Evolutionary conservation across 163 green algal species (phyloP).

Genomic region (Trebouxiophyceae sp.): DNA sequence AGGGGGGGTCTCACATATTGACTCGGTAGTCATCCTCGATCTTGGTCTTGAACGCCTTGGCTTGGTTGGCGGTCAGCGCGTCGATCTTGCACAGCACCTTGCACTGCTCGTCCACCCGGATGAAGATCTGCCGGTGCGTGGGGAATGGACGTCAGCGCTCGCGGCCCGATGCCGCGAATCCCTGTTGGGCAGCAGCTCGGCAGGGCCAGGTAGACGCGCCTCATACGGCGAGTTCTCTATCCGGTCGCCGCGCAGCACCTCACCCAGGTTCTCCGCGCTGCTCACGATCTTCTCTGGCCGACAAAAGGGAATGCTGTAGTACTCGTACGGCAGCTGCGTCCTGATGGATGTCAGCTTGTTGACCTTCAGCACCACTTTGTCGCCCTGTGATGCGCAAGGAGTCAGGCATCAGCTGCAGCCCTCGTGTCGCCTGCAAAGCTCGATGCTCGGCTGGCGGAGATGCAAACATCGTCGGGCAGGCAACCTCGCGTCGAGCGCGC

Average conservation of each 20-base stretch:
- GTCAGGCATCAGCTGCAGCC: too few relatives aligned
- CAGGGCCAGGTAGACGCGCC: slow-evolving; percentile 37
- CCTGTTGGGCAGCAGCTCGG: too few relatives aligned
- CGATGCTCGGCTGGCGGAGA: too few relatives aligned
- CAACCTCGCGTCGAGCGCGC: too few relatives aligned
- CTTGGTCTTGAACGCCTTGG: slow-evolving; percentile 67
- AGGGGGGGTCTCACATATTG: slow-evolving; percentile 77
- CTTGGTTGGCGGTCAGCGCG: slow-evolving; percentile 59
- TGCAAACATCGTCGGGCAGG: neutral
- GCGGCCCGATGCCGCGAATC: too few relatives aligned
- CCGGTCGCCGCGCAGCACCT: slow-evolving; percentile 94
- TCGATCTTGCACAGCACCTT: slow-evolving; percentile 88
- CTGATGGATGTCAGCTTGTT: slow-evolving; percentile 95
- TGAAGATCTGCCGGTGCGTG: slow-evolving; percentile 66
- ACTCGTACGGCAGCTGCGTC: slow-evolving; percentile 96
- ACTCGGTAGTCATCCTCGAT: slow-evolving; percentile 96
- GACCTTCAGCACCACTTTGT: slow-evolving; percentile 87
- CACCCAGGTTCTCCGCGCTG: slow-evolving; percentile 91
- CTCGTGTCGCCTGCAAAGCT: too few relatives aligned
- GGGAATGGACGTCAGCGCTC: too few relatives aligned
- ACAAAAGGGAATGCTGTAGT: slow-evolving; percentile 96
- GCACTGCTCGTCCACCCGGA: slow-evolving; percentile 88
- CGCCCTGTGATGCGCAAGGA: slow-evolving; percentile 67
- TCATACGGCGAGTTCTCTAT: slow-evolving; percentile 95
- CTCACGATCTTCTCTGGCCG: slow-evolving; percentile 79